A percentile compares a stretch with the other conserved stretches of the same genome.
These are phyloP conservation scores for Cercospora nicotianae DNA, from an alignment of 2,329 filamentous ascomycete genomes.

Conservation along the genomic window DNA sequence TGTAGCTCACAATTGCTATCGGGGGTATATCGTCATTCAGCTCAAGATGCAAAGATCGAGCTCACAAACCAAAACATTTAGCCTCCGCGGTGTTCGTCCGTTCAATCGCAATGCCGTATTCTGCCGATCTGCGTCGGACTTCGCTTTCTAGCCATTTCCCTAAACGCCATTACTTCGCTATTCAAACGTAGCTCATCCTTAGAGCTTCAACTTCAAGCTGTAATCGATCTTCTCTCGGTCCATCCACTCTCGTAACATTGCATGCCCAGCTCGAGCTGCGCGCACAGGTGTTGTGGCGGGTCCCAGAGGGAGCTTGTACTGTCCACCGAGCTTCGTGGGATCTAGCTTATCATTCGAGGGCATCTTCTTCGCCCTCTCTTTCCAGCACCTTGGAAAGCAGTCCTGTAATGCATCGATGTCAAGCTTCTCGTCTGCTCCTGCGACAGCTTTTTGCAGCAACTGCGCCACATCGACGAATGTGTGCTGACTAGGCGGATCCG, in stretches of 20 bases:
- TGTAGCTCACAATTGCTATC: background rate
- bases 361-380: slow-evolving; percentile 32
- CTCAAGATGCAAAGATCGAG: slow-evolving; percentile 2
- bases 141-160: background rate
- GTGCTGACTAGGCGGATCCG: slow-evolving; percentile 14
- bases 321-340: slow-evolving; percentile 36
- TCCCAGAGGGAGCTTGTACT: slow-evolving; percentile 45
- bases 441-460: slow-evolving; percentile 24
- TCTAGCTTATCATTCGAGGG: slow-evolving; percentile 36
- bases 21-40: slow-evolving; percentile 2
- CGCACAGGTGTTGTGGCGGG: slow-evolving; percentile 46
- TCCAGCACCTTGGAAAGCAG: slow-evolving; percentile 44
- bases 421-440: slow-evolving; percentile 30
- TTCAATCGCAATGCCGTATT: background rate
- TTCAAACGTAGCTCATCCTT: slow-evolving; percentile 9
- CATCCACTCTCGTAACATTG: slow-evolving; percentile 47
- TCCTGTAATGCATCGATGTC: slow-evolving; percentile 41
- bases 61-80: background rate
- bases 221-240: slow-evolving; percentile 28
- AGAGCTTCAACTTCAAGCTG: slow-evolving; percentile 31
- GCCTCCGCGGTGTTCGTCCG: background rate
- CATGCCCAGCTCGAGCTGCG: slow-evolving; percentile 47
- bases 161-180: background rate
- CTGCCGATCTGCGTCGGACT: background rate
- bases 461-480: slow-evolving; percentile 22